Evolutionary conservation across 148 eudicot genomes (phyloP), one percentile per base, ranked within the genome.

Genomic region (Dysphania ambrosioides): DNA sequence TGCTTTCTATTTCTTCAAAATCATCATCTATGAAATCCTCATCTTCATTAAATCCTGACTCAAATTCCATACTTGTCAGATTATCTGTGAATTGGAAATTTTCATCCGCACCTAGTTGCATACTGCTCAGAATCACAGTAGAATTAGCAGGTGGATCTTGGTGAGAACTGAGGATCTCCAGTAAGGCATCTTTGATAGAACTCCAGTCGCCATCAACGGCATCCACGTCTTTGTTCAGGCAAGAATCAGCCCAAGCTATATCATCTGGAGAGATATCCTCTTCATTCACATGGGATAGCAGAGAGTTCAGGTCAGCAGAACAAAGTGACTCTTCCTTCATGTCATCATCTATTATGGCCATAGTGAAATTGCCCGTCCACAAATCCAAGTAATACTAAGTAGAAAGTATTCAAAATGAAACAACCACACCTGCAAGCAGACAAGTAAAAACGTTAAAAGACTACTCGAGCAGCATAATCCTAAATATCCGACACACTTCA

Each of bases 181-280:
- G 60, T 21, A 91, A 86, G 49, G 86, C 87, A 40, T 79, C 86
- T 82, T 74, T 84, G 23, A 89, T 23, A 78, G 86, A 85, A 72
- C 75, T 77, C 93, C 89, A 88, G 61, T 81, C 79, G 19, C 42
- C 41, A 41, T 66, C 80, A 15, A 80, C 78, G 67, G 78, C 62
- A 51, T 70, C 86, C 58, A 75, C 31, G 55, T 87, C 84, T 64
- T 78, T 74, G 60, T 72, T 49, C 59, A 88, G 79, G 78, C 92
- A 92, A 51, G 97, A 92, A 72, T 92, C 93, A 0, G 81, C 95
- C 95, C 95, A 90, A 38, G 85, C 86, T 60, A 89, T 10, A 86
- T 88, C 95, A 69, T 82, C 88, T 21, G 70, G 81, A 18, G 89
- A 86, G 73, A 78, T 76, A 69, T 69, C 58, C 40, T 58, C 77